phyloP scores from a whole-genome alignment of 257 asterid genomes.

The Solanum chiquidenum region DNA sequence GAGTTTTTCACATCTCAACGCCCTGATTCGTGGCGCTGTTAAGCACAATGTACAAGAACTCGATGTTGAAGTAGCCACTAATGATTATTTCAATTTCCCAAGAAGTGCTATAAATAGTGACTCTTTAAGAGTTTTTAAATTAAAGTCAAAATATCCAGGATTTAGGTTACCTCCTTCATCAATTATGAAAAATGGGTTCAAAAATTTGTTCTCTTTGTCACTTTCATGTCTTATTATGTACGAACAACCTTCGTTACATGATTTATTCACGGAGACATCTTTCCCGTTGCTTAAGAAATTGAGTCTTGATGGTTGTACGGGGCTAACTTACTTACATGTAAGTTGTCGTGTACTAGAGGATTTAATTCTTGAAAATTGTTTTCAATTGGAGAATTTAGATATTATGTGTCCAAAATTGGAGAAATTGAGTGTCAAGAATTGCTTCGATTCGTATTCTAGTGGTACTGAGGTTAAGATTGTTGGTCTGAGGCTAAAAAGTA shows the following conservation, averaged over 20 bases:
- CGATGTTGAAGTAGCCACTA: slow-evolving; percentile 54
- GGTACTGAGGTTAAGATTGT: slow-evolving; percentile 40
- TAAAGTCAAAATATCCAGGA: slow-evolving; percentile 54
- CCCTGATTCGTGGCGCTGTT: slow-evolving; percentile 52
- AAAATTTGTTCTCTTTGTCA: slow-evolving; percentile 29
- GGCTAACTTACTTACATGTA: slow-evolving; percentile 40
- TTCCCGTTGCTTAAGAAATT: slow-evolving; percentile 62
- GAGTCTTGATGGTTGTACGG: slow-evolving; percentile 44
- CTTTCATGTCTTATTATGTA: slow-evolving; percentile 39
- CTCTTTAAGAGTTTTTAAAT: slow-evolving; percentile 33
- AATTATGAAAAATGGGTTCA: slow-evolving; percentile 48
- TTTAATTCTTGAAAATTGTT: slow-evolving; percentile 39
- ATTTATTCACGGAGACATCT: slow-evolving; percentile 43
- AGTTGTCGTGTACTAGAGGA: slow-evolving; percentile 43
- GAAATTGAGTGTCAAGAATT: slow-evolving; percentile 31
- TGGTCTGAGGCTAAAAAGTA: slow-evolving; percentile 29
- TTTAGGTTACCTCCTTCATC: slow-evolving; percentile 62
- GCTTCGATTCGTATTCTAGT: slow-evolving; percentile 35
- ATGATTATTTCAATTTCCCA: slow-evolving; percentile 63
- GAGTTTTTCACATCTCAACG: slow-evolving; percentile 36
- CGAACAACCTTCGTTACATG: slow-evolving; percentile 37
- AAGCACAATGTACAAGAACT: slow-evolving; percentile 61
- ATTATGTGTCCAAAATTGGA: slow-evolving; percentile 28
- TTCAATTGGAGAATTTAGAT: slow-evolving; percentile 42
- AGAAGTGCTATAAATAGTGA: slow-evolving; percentile 36